Evolutionary conservation across 2,329 filamentous ascomycete species (phyloP).

Genomic region (Zarea fungicola): DNA sequence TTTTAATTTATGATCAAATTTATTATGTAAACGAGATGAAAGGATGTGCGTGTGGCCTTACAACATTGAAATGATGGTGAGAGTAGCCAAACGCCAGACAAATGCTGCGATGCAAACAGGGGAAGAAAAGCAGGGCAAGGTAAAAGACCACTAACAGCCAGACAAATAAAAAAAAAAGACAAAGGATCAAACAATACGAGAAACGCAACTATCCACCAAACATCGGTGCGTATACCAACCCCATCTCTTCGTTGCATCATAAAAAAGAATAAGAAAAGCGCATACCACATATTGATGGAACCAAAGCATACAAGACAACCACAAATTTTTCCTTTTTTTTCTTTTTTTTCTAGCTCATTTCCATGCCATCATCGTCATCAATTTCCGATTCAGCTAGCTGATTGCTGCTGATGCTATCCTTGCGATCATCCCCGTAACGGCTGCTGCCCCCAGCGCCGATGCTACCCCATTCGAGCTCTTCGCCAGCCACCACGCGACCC

Average conservation of each 20-base stretch:
- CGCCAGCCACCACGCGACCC: constrained; percentile 82
- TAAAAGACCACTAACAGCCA: neutral
- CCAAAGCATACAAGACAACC: no score
- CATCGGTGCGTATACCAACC: no score
- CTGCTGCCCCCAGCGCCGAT: constrained; percentile 22
- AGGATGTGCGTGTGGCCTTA: constrained; percentile 1
- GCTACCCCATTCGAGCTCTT: constrained; percentile 63
- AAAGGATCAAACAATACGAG: neutral
- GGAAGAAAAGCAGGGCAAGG: neutral
- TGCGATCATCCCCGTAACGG: constrained; percentile 45
- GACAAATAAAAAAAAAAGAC: neutral
- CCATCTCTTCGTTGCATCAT: no score
- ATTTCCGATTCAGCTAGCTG: constrained; percentile 52
- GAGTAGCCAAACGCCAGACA: constrained; percentile 3
- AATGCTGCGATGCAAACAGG: constrained; percentile 11
- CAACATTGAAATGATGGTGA: neutral
- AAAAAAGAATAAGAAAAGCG: no score
- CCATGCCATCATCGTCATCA: constrained; percentile 60
- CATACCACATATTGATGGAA: no score
- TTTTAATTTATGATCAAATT: neutral
- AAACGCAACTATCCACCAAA: neutral
- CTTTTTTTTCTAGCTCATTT: constrained; percentile 49
- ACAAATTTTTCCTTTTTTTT: no score
- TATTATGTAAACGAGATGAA: neutral
- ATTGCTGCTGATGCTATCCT: constrained; percentile 56